Evolutionary conservation across 768 basidiomycete species (phyloP), one percentile per base, ranked within the genome.

Genomic region (Lentinula raphanica): DNA sequence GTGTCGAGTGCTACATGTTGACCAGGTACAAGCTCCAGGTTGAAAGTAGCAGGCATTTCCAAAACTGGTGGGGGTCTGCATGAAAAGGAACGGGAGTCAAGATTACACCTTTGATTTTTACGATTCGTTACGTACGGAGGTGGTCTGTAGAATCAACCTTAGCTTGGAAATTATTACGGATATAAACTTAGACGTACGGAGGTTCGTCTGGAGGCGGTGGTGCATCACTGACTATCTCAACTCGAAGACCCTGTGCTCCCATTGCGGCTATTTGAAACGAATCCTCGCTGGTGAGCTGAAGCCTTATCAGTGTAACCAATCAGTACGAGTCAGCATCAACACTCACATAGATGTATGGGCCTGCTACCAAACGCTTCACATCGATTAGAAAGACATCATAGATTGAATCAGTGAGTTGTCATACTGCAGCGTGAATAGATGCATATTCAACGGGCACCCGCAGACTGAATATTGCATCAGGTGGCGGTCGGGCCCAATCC

Each of bases 401-500:
- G 62, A 45, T 42, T 60, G 38, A 46, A 49, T 21, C 29, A 54
- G 23, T 5, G 25, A 25, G 23, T 27, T 51, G 19, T 75, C 88
- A 67, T 67, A 93, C 90, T 48, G 90, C 86, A 54, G 92, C 91
- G 65, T 90, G 87, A 31, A 91, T 78, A 27, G 91, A 91, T 1
- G 89, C 92, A 71, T 81, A 92, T 70, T 94, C 92, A n/a, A 90
- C 86, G 2, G 92, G 92, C 0, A 93, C 83, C 25, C 92, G 88
- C 58, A 94, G 73, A 61, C 79, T 78, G 75, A 93, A 90, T 45
- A 79, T 71, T 39, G 83, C 87, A 68, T 88, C 89, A 54, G 90
- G 88, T 15, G 92, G 90, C 12, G 91, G 90, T 65, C 90, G 92
- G 25, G 86, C 83, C 92, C 92, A 94, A 58, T 92, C 89, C 66